Conservation (phyloP, 176 grass and related monocot genomes). For the Aegilops longissima region DNA sequence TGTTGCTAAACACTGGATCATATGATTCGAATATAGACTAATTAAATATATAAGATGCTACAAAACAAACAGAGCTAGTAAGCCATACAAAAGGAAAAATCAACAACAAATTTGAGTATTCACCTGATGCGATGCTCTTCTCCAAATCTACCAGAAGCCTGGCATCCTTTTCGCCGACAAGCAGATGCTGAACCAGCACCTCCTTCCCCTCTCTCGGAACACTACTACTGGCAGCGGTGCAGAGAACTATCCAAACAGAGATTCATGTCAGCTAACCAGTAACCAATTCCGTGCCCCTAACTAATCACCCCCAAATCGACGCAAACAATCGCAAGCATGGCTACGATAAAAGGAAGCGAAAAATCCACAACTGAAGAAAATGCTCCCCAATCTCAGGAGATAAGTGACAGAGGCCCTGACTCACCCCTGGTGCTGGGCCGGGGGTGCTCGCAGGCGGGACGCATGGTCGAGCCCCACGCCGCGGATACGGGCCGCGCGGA, state of each 20-base stretch:
- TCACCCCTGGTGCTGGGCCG: conserved; percentile 48
- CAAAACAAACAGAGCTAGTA: background rate
- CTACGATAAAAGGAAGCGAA: background rate
- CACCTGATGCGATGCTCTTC: conserved; percentile 47
- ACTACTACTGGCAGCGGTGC: conserved; percentile 41
- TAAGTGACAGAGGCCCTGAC: background rate
- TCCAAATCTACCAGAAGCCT: conserved; percentile 83
- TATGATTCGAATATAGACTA: background rate
- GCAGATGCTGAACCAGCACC: conserved; percentile 87
- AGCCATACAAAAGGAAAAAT: background rate
- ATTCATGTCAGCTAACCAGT: background rate
- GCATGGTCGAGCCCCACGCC: conserved; percentile 23
- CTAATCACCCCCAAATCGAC: background rate
- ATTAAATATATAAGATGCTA: background rate
- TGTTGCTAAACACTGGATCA: background rate
- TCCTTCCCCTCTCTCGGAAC: conserved; percentile 71
- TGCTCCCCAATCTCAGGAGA: background rate
- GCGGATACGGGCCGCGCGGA: conserved; percentile 10
- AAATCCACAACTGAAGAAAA: conserved; percentile 2
- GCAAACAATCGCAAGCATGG: background rate
- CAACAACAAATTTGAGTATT: background rate
- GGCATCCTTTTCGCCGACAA: conserved; percentile 79
- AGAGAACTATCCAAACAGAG: conserved; percentile 52
- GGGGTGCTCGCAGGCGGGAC: background rate
- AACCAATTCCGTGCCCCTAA: background rate